A percentile compares a stretch with the other conserved stretches of the same genome.
These are phyloP conservation scores for Escovopsis sp. DNA, from an alignment of 2,329 filamentous ascomycete species.

Conservation along the genomic window DNA sequence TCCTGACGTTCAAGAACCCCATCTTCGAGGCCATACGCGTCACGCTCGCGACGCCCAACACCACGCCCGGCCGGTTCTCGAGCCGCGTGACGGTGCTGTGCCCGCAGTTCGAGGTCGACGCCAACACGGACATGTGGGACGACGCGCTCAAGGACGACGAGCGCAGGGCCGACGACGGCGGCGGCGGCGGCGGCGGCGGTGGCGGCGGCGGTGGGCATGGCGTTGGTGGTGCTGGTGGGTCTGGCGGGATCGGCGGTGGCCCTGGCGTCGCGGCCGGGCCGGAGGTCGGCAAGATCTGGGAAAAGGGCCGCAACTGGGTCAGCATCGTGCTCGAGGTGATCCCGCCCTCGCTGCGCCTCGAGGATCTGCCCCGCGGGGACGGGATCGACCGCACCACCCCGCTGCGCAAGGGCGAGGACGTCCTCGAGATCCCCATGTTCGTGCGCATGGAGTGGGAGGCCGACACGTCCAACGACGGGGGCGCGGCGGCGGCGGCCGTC, in stretches of 20 bases:
- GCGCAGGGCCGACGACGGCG: conserved; percentile 29
- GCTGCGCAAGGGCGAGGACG: conserved; percentile 42
- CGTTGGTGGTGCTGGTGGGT: too few relatives aligned
- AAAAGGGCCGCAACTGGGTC: conserved; percentile 85
- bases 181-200: conserved; percentile 49
- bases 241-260: too few relatives aligned
- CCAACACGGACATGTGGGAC: conserved; percentile 78
- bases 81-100: conserved; percentile 83
- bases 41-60: conserved; percentile 68
- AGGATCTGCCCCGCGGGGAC: conserved; percentile 20
- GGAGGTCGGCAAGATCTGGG: conserved; percentile 93
- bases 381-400: conserved; percentile 28
- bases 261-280: conserved; percentile 28
- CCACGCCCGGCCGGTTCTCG: conserved; percentile 60
- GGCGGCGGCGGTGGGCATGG: too few relatives aligned
- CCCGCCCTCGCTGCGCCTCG: conserved; percentile 37
- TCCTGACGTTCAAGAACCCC: conserved; percentile 84
- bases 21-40: conserved; percentile 84
- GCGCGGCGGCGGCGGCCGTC: conserved; percentile 35
- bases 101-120: conserved; percentile 84
- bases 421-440: conserved; percentile 84
- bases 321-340: conserved; percentile 86
- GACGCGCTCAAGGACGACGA: conserved; percentile 57
- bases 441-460: conserved; percentile 83
- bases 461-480: conserved; percentile 50